Conservation (phyloP, 2,329 filamentous ascomycete species). For the Colletotrichum endophyticum region DNA sequence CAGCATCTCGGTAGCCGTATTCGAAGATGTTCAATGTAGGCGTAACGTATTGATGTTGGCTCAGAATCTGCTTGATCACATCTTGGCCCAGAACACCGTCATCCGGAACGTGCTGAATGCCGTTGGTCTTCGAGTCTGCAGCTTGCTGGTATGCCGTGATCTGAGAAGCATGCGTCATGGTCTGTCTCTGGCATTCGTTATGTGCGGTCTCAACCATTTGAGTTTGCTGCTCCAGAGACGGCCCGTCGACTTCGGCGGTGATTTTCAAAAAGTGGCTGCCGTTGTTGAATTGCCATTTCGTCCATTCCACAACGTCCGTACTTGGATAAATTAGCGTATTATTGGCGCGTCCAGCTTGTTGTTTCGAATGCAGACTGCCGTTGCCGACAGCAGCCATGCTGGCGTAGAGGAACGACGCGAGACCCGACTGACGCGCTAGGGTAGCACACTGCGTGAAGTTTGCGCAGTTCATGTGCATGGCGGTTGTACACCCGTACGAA, state of each 20-base stretch:
- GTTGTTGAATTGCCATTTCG: not conserved
- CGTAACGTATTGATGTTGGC: not conserved
- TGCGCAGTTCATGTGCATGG: conserved; percentile 29
- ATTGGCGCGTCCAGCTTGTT: not conserved
- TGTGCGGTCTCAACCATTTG: not conserved
- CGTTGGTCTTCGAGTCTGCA: not conserved
- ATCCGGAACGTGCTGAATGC: not conserved
- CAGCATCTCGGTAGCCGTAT: not conserved
- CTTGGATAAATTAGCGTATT: not conserved
- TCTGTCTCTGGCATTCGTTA: not conserved
- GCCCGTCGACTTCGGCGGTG: not conserved
- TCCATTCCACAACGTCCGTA: not conserved
- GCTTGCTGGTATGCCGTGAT: not conserved
- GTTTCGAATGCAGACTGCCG: not conserved
- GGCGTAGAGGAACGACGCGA: not conserved
- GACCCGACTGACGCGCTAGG: not conserved
- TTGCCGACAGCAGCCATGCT: not conserved
- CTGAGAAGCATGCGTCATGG: not conserved
- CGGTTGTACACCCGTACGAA: conserved; percentile 30
- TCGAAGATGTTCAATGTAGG: not conserved
- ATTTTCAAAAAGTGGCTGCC: not conserved
- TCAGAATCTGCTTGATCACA: not conserved
- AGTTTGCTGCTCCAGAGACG: not conserved
- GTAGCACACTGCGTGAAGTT: conserved; percentile 44
- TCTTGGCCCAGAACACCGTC: not conserved